A percentile compares a stretch with the other conserved stretches of the same genome.
Conservation (phyloP, 2,329 filamentous ascomycete species). For the Verticillium longisporum region DNA sequence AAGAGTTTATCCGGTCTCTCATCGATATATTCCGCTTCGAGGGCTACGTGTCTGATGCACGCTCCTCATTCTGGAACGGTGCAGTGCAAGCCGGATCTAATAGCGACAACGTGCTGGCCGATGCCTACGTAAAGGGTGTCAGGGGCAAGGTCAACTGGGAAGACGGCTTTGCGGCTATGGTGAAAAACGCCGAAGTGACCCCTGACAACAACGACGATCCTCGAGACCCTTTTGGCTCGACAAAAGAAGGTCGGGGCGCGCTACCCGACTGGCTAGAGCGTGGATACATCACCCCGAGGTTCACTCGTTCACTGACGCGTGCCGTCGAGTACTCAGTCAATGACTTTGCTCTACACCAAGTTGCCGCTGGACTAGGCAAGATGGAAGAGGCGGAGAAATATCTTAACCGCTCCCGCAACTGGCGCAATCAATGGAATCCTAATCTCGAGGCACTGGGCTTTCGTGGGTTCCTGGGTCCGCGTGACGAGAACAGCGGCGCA, state of each 20-base stretch:
- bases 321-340: constrained; percentile 64
- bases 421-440: constrained; percentile 66
- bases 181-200: constrained; percentile 58
- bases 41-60: constrained; percentile 58
- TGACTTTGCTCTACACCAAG: constrained; percentile 60
- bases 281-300: constrained; percentile 60
- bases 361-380: constrained; percentile 52
- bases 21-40: constrained; percentile 63
- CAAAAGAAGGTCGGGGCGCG: constrained; percentile 61
- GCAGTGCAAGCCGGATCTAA: constrained; percentile 64
- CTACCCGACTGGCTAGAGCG: constrained; percentile 60
- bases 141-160: constrained; percentile 57
- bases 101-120: constrained; percentile 64
- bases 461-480: constrained; percentile 60
- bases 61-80: constrained; percentile 64
- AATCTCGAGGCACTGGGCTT: constrained; percentile 51
- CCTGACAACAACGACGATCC: constrained; percentile 54
- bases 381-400: constrained; percentile 48
- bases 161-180: constrained; percentile 55
- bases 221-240: constrained; percentile 51
- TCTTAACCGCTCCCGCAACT: constrained; percentile 56
- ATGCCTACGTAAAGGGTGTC: constrained; percentile 65
- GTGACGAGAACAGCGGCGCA: constrained; percentile 26
- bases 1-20: constrained; percentile 59
- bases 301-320: constrained; percentile 53